phyloP scores from a whole-genome alignment of 2,329 filamentous ascomycete species.

The Penicillium rolfsii region DNA sequence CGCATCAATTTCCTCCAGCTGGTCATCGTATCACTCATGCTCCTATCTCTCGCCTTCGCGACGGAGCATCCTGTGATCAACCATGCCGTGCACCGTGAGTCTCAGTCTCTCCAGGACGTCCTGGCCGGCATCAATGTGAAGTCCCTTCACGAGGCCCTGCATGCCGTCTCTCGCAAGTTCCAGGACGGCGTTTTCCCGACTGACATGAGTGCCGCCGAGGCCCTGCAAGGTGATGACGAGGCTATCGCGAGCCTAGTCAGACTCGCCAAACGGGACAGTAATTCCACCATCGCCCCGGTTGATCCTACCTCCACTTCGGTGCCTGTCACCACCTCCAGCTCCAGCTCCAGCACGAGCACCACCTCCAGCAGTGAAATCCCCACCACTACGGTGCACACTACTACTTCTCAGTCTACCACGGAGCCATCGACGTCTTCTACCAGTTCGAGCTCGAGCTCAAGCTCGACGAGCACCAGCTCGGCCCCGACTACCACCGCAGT shows the following conservation, averaged over 20 bases:
- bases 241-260: conserved; percentile 65
- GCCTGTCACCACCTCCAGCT: conserved; percentile 19
- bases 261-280: conserved; percentile 63
- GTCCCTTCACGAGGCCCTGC: conserved; percentile 68
- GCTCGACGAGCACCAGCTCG: neutral
- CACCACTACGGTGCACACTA: conserved; percentile 3
- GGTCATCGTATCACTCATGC: conserved; percentile 32
- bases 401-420: conserved; percentile 14
- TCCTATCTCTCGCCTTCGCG: conserved; percentile 33
- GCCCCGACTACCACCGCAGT: neutral
- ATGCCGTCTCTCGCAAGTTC: conserved; percentile 65
- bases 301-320: conserved; percentile 17
- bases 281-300: conserved; percentile 31
- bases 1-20: conserved; percentile 30
- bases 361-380: conserved; percentile 17
- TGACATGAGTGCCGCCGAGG: conserved; percentile 66
- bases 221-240: conserved; percentile 63
- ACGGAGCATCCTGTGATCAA: conserved; percentile 23
- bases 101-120: conserved; percentile 57
- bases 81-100: conserved; percentile 22
- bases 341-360: conserved; percentile 9
- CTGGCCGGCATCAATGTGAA: conserved; percentile 61
- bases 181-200: conserved; percentile 70
- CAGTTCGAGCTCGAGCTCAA: conserved; percentile 14
- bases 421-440: conserved; percentile 36